Evolutionary conservation across 164 flowering plant genomes (phyloP), one percentile per base, ranked within the genome.

Genomic region (Tetrastigma voinierianum): DNA sequence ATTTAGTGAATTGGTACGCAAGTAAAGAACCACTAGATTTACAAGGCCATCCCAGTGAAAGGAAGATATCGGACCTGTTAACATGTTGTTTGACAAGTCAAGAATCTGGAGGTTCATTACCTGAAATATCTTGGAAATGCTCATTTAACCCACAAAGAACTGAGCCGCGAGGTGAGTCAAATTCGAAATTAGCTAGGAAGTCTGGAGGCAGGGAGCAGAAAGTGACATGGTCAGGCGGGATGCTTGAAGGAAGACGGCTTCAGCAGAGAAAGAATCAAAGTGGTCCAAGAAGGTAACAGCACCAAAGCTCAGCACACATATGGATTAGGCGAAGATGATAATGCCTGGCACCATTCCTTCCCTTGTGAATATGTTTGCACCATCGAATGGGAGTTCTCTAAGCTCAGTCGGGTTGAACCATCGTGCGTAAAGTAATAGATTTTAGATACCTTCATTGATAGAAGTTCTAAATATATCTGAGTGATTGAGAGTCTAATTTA

Each of bases 1-100:
- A 51, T 18, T 62, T 11, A 88, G 62, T 0, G 72, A 64, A 67
- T 87, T 87, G n/a, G n/a, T n/a, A n/a, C n/a, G n/a, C n/a, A n/a
- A n/a, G n/a, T n/a, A n/a, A n/a, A n/a, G n/a, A n/a, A n/a, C n/a
- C n/a, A n/a, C n/a, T n/a, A n/a, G n/a, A n/a, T n/a, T n/a, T n/a
- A n/a, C n/a, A n/a, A n/a, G n/a, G n/a, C n/a, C n/a, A n/a, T n/a
- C n/a, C n/a, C n/a, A n/a, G n/a, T n/a, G n/a, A n/a, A n/a, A n/a
- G 56, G 46, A 2, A 1, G 21, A 81, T 66, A 8, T 25, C 53
- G 19, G 66, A 46, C 77, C 77, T 80, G 3, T 46, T 24, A 51
- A 48, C n/a, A 1, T 72, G 56, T 47, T 70, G 67, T 4, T 1
- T 16, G 75, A 63, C 13, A 78, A 16, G 49, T 81, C 82, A 17